Base-by-base conservation (phyloP, 805 yeast genomes). In the Ogataea nakhonphanomensis region DNA sequence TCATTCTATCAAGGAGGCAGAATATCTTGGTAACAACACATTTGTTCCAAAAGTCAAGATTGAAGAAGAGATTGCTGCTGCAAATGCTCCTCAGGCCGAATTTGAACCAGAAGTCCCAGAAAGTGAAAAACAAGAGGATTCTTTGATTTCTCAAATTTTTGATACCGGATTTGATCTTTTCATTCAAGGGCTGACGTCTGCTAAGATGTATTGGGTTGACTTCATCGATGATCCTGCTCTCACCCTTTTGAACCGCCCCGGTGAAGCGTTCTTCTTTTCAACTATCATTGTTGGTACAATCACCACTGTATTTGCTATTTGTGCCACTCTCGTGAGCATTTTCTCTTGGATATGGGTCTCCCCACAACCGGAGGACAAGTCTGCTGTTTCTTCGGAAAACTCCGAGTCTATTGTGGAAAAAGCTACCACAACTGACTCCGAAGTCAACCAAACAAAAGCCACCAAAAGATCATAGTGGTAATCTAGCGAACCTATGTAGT, bases 1-100 rank as follows among this genome's bases (percentile, higher is more conserved):
- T 23, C 90, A 86, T 57, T 78, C 85, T 1, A 67, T 89, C n/a
- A 69, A 66, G 27, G 96, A 89, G 56, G 96, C 96, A 9, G 96
- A 90, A 66, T 41, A 57, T 8, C 69, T 89, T 49, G 97, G 96
- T 24, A 89, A 90, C 58, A 61, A 65, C 7, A 88, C 96, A 0
- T 89, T 76, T 61, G 51, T 62, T 25, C 71, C 76, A 17, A 83
- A 83, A 59, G 60, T 63, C 15, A 67, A 65, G 11, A 48, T 78
- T 30, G 89, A 83, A 59, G 65, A 65, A 36, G 58, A 59, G 20
- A 66, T 63, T 33, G 65, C 70, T 32, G 67, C 70, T 20, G 51
- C 56, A 4, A 63, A 58, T 39, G 66, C 63, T 39, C 76, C 78
- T 41, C 65, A 65, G 43, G 59, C 73, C 4, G 55, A 61, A 30